Base-by-base conservation (phyloP, 805 yeast species). In the Candida ovalis region DNA sequence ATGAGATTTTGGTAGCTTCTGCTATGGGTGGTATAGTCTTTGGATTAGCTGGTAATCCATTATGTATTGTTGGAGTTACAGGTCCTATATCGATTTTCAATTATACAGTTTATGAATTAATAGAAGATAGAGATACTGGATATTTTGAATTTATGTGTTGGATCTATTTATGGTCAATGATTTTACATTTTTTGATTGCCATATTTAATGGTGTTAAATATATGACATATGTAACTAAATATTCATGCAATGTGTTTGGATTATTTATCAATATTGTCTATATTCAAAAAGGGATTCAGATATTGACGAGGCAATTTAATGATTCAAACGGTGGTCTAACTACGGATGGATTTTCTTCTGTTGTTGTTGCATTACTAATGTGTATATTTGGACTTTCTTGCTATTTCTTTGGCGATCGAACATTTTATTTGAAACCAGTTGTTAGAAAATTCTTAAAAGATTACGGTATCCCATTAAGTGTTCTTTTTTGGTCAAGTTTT, bases 91-190 rank as follows among this genome's bases (percentile, higher is more conserved):
- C 96, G 1, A 91, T 92, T 51, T 92, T 94, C 75, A 88, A 88
- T 60, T 90, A 89, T 59, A 94, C 98, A 0, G 91, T 94, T 0
- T 88, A 84, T 61, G 85, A 84, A 50, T 74, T 88, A 43, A 75
- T 88, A 33, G 68, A 62, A 21, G 83, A 87, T 0, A 62, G 75
- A 50, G 76, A 74, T 8, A 70, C 76, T 0, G 64, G 67, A 1
- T 90, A 78, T 63, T 90, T 92, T 68, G 89, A 91, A 17, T 92
- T 92, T 64, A 91, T 94, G 96, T 84, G 92, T 62, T 94, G 98
- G 98, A 73, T 92, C 28, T 88, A 90, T 59, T 72, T 94, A 5
- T 92, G 99, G 99, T 77, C 88, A 3, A 84, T 86, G 88, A 74
- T 82, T 12, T 75, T 88, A 69, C 98, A 94, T 68, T 70, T 88